Conservation (phyloP, 768 basidiomycete species). For the Pulveroboletus sp. region DNA sequence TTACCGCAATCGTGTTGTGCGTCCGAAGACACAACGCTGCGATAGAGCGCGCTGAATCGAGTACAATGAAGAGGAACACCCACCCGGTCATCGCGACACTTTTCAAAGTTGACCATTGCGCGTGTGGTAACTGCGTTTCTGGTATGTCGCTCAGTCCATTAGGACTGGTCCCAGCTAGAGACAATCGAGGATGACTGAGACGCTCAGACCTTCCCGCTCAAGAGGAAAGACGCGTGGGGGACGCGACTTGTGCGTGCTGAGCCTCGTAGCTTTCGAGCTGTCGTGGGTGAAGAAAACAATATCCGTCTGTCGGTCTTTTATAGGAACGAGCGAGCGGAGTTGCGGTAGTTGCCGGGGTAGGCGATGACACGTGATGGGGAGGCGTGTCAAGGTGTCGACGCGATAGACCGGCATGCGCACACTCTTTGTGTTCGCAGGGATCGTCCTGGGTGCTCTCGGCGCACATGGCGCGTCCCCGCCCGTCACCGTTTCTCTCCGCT, state of each 20-base stretch:
- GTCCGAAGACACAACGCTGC: slow-evolving; percentile 13
- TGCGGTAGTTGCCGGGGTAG: slow-evolving; percentile 11
- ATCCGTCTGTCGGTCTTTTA: neutral
- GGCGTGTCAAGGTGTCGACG: slow-evolving; percentile 14
- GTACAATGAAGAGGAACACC: slow-evolving; percentile 1
- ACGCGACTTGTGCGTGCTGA: slow-evolving; percentile 26
- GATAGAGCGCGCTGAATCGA: slow-evolving; percentile 19
- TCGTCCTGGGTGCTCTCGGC: slow-evolving; percentile 13
- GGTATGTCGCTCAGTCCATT: slow-evolving; percentile 27
- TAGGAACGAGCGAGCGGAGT: slow-evolving; percentile 15
- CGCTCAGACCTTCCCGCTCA: slow-evolving; percentile 36
- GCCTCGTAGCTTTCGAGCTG: slow-evolving; percentile 31
- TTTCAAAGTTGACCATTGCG: slow-evolving; percentile 24
- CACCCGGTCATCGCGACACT: slow-evolving; percentile 27
- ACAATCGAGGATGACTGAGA: slow-evolving; percentile 28
- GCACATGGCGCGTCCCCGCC: slow-evolving; percentile 27
- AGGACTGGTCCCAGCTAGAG: slow-evolving; percentile 27
- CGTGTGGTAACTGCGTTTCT: slow-evolving; percentile 25
- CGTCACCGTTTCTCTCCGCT: slow-evolving; percentile 27
- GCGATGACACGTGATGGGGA: slow-evolving; percentile 19
- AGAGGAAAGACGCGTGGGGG: slow-evolving; percentile 16
- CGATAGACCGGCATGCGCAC: slow-evolving; percentile 13
- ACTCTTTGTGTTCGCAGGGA: slow-evolving; percentile 16
- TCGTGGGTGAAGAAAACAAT: slow-evolving; percentile 4
- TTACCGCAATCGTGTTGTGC: slow-evolving; percentile 2